These are phyloP conservation scores for Geotrichum armillariae DNA, from an alignment of 1,139 yeast genomes.

Conservation along the genomic window DNA sequence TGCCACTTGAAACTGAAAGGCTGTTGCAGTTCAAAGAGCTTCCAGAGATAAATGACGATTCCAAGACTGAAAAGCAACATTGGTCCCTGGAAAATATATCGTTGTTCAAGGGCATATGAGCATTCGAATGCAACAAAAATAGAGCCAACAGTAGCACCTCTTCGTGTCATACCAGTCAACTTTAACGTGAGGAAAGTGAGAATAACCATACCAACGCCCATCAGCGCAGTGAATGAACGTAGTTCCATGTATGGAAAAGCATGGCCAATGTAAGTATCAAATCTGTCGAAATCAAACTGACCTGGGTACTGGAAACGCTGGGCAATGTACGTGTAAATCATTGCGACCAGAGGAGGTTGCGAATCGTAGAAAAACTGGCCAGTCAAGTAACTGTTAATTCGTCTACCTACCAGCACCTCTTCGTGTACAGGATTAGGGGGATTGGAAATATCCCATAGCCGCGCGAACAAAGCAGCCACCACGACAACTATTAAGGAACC, in stretches of 20 bases:
- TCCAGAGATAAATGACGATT: conserved; percentile 47
- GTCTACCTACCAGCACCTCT: conserved; percentile 57
- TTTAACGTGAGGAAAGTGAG: conserved; percentile 53
- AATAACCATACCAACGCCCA: conserved; percentile 50
- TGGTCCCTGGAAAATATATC: conserved; percentile 53
- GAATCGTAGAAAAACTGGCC: conserved; percentile 59
- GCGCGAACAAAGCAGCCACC: conserved; percentile 20
- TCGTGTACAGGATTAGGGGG: conserved; percentile 50
- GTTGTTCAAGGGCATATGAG: conserved; percentile 51
- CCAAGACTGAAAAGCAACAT: conserved; percentile 51
- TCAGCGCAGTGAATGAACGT: conserved; percentile 55
- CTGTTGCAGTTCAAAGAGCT: conserved; percentile 41
- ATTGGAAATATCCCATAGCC: conserved; percentile 26
- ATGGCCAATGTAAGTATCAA: conserved; percentile 37
- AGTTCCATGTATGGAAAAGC: conserved; percentile 46
- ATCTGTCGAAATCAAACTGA: conserved; percentile 35
- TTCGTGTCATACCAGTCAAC: conserved; percentile 46
- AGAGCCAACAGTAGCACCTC: conserved; percentile 49
- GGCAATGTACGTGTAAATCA: conserved; percentile 50
- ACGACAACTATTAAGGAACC: conserved; percentile 17
- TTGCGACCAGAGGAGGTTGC: conserved; percentile 61
- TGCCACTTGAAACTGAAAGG: conserved; percentile 51
- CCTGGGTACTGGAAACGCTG: conserved; percentile 49
- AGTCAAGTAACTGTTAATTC: conserved; percentile 51
- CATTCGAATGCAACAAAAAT: conserved; percentile 53